Percentiles rank a stretch among this genome's conserved stretches.
phyloP scores from a whole-genome alignment of 805 yeast genomes.

The Huiozyma naganishii region DNA sequence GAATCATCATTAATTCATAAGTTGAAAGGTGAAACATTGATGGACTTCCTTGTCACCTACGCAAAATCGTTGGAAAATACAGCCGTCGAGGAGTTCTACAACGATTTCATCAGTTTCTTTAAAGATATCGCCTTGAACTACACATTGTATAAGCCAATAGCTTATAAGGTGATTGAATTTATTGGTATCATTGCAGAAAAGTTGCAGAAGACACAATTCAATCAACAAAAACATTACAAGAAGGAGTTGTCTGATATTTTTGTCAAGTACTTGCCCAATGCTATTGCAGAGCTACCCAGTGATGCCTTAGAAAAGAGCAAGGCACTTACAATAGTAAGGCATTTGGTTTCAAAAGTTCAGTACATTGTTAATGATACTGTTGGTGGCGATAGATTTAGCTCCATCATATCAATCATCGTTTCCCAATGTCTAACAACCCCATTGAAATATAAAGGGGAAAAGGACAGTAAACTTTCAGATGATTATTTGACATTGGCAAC shows the following conservation, averaged over 20 bases:
- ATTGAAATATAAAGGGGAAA: slow-evolving; percentile 36
- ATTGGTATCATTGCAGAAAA: slow-evolving; percentile 44
- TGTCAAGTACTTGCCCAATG: slow-evolving; percentile 26
- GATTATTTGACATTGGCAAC: slow-evolving; percentile 37
- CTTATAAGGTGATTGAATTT: slow-evolving; percentile 45
- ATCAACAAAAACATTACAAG: slow-evolving; percentile 46
- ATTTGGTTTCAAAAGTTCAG: slow-evolving; percentile 11
- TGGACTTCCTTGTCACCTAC: slow-evolving; percentile 50
- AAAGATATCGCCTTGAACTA: slow-evolving; percentile 44
- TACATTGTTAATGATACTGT: slow-evolving; percentile 17
- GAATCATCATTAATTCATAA: slow-evolving; percentile 39
- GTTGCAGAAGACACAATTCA: slow-evolving; percentile 46
- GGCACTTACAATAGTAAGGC: slow-evolving; percentile 8
- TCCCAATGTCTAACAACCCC: slow-evolving; percentile 44
- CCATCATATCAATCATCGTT: slow-evolving; percentile 41
- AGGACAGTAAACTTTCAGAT: slow-evolving; percentile 28
- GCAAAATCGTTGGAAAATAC: slow-evolving; percentile 59
- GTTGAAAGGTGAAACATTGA: slow-evolving; percentile 35
- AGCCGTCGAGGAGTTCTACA: slow-evolving; percentile 72
- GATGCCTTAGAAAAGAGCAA: slow-evolving; percentile 7
- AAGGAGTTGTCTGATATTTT: slow-evolving; percentile 45
- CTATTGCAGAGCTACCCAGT: slow-evolving; percentile 18
- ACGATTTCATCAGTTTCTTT: slow-evolving; percentile 44
- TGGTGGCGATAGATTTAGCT: slow-evolving; percentile 43
- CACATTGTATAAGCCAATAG: slow-evolving; percentile 35